Evolutionary conservation across 257 asterid species (phyloP), one percentile per base, ranked within the genome.

Genomic region (Fraxinus americana): DNA sequence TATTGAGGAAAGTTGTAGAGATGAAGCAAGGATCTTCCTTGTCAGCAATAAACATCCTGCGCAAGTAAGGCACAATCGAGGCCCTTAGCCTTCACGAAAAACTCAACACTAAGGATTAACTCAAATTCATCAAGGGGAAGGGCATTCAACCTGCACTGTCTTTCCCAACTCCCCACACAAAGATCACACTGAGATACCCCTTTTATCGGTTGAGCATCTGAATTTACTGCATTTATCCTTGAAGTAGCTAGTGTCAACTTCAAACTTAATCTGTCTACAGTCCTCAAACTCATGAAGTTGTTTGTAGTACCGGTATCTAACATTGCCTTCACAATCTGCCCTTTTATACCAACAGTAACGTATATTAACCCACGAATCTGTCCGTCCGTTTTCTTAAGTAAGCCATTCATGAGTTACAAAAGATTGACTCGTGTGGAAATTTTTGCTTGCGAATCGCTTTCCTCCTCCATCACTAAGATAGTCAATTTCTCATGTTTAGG

Each of bases 81-180:
- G 12, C 71, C 4, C 65, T 34, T 0, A 8, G 63, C 4, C 16
- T 41, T 11, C 4, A 41, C 0, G 7, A 41, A 10, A 11, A 75
- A 27, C 21, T 67, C 67, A 29, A n/a, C 66, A 17, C 74, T 54
- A 8, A 76, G 65, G 21, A 76, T 76, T 16, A 67, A 16, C 35
- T 76, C 74, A n/a, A 76, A 76, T 50, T 76, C 74, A 48, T 76
- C 74, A 10, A 41, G 36, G 5, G 67, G 74, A 12, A 76, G 19
- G 35, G 65, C 74, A 29, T 19, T 67, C n/a, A 76, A 7, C 5
- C 9, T 67, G 16, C 39, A 19, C 25, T 11, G 8, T 23, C 50
- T 67, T 17, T 43, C 23, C 68, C 68, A 67, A 13, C 27, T 21
- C 19, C 80, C 65, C 43, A 67, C 4, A 38, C 27, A 14, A n/a